These are phyloP conservation scores for Pyrenophora tritici-repentis DNA, from an alignment of 2,329 filamentous ascomycete species.

Conservation along the genomic window DNA sequence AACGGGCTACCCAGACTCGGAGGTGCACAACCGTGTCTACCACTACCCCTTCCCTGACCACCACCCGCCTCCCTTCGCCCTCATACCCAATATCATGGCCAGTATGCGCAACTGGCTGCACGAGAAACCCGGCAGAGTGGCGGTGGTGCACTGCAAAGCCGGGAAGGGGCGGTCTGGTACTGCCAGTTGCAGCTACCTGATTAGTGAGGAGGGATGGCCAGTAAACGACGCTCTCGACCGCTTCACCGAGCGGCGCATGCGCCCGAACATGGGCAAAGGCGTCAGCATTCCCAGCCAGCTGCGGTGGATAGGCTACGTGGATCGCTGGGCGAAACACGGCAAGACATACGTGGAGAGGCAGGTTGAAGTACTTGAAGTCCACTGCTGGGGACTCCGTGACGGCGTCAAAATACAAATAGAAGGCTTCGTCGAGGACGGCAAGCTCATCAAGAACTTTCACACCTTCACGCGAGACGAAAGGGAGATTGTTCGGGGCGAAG, in stretches of 20 bases:
- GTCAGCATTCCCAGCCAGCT: conserved; percentile 93
- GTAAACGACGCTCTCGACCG: conserved; percentile 65
- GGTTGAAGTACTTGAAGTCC: conserved; percentile 85
- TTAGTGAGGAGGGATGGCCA: conserved; percentile 79
- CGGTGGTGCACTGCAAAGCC: conserved; percentile 95
- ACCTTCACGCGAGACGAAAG: conserved; percentile 76
- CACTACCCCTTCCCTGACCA: conserved; percentile 98
- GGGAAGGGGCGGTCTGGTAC: conserved; percentile 94
- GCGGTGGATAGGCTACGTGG: conserved; percentile 85
- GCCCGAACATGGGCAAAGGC: conserved; percentile 83
- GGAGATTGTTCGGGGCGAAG: conserved; percentile 64
- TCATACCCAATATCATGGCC: conserved; percentile 87
- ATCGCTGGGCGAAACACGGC: conserved; percentile 76
- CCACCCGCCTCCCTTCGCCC: conserved; percentile 88
- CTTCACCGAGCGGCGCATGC: conserved; percentile 86
- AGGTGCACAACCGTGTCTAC: conserved; percentile 81
- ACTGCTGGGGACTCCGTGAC: conserved; percentile 84
- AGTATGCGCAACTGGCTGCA: conserved; percentile 88
- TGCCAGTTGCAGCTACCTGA: conserved; percentile 84
- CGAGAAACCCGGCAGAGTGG: conserved; percentile 64
- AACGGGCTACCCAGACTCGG: conserved; percentile 89
- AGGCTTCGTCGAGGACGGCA: conserved; percentile 86
- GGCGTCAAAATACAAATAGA: conserved; percentile 88
- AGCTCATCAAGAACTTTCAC: conserved; percentile 81
- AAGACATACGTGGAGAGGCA: conserved; percentile 83